A percentile compares a stretch with the other conserved stretches of the same genome.
These are phyloP conservation scores for Venturia nashicola DNA, from an alignment of 2,329 filamentous ascomycete species.

Conservation along the genomic window DNA sequence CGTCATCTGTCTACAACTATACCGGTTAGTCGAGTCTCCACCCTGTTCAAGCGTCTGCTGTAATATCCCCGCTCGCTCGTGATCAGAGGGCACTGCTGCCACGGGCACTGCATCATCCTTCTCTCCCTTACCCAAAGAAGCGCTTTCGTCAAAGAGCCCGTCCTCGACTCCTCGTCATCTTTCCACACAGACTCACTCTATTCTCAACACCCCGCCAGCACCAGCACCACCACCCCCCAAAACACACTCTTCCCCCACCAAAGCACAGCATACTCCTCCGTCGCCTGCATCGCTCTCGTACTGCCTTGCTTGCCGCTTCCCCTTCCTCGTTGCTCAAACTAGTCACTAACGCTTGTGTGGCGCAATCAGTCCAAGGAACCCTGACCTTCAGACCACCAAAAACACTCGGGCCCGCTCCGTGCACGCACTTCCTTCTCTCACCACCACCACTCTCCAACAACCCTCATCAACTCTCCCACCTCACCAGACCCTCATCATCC, in stretches of 20 bases:
- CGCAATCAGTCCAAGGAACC: background rate
- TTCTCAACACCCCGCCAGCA: constrained; percentile 3
- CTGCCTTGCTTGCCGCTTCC: background rate
- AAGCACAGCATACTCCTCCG: background rate
- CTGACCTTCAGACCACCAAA: background rate
- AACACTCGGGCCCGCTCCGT: constrained; percentile 11
- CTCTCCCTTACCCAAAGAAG: background rate
- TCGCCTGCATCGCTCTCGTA: background rate
- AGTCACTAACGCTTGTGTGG: constrained; percentile 1
- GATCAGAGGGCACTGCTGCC: background rate
- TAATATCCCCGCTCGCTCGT: constrained; percentile 5
- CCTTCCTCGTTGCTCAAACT: background rate
- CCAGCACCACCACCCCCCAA: background rate
- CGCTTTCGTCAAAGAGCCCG: background rate
- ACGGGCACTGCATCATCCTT: background rate
- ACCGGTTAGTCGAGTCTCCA: constrained; percentile 1
- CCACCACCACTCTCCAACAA: background rate
- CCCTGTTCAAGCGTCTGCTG: background rate
- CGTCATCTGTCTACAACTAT: background rate
- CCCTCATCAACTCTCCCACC: background rate
- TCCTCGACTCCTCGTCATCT: background rate
- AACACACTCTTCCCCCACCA: background rate
- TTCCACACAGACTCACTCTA: constrained; percentile 2
- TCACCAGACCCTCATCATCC: constrained; percentile 8
- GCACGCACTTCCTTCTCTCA: constrained; percentile 9